Evolutionary conservation across 768 basidiomycete genomes (phyloP).

Genomic region (Neoboletus magnificus): DNA sequence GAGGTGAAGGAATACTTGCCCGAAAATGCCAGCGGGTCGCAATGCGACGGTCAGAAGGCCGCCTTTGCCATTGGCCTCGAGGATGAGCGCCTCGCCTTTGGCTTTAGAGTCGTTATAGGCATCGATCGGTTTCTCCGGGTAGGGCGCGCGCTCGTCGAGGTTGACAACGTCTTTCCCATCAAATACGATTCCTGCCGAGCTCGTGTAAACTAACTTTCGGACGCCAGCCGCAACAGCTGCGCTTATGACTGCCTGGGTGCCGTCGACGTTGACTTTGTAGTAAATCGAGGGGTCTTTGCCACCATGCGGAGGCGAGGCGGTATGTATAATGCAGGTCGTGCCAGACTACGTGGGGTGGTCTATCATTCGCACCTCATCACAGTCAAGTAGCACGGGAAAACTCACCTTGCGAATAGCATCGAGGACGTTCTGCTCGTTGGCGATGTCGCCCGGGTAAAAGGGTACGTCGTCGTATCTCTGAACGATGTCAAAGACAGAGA

Average conservation of each 20-base stretch:
- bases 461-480: constrained; percentile 84
- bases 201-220: constrained; percentile 89
- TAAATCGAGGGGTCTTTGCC: constrained; percentile 68
- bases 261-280: constrained; percentile 92
- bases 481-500: constrained; percentile 88
- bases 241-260: constrained; percentile 80
- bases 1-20: constrained; percentile 46
- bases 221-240: constrained; percentile 73
- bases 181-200: constrained; percentile 88
- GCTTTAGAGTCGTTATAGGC: constrained; percentile 95
- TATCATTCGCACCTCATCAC: background rate
- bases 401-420: constrained; percentile 71
- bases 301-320: constrained; percentile 80
- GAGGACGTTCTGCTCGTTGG: constrained; percentile 66
- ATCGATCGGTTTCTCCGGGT: constrained; percentile 74
- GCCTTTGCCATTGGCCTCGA: constrained; percentile 81
- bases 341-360: constrained; percentile 50
- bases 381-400: background rate
- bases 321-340: constrained; percentile 92
- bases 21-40: constrained; percentile 93
- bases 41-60: constrained; percentile 87
- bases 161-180: constrained; percentile 78
- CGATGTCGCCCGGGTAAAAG: constrained; percentile 90
- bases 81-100: constrained; percentile 76
- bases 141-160: constrained; percentile 82